Evolutionary conservation across 2,329 filamentous ascomycete species (phyloP).

Genomic region (Ilyonectria mors-panacis): DNA sequence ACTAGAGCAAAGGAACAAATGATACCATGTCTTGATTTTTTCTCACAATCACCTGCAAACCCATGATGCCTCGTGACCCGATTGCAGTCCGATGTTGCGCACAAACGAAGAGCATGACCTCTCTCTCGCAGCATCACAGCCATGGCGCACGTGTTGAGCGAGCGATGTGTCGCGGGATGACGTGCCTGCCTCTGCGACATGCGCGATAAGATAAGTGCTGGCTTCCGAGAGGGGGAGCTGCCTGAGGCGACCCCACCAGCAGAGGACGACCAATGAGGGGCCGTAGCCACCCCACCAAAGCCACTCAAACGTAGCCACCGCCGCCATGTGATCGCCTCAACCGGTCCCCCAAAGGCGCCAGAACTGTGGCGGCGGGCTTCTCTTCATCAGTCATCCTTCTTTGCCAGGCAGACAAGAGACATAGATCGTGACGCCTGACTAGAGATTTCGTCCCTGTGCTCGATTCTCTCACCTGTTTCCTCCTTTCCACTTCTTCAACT

Average conservation of each 20-base stretch:
- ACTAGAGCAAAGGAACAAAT: conserved; percentile 3
- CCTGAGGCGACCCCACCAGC: conserved; percentile 11
- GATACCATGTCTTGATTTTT: neutral
- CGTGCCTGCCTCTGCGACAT: conserved; percentile 9
- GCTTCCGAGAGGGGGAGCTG: conserved; percentile 5
- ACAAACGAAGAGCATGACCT: neutral
- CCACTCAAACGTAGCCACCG: conserved; percentile 31
- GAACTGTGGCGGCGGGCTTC: conserved; percentile 26
- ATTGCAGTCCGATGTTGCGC: neutral
- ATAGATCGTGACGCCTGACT: conserved; percentile 12
- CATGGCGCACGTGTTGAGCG: conserved; percentile 5
- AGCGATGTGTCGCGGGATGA: conserved; percentile 11
- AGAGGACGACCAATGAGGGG: conserved; percentile 40
- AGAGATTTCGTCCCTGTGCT: neutral
- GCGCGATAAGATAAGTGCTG: conserved; percentile 30
- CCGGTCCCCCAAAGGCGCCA: conserved; percentile 27
- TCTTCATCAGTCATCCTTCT: conserved; percentile 29
- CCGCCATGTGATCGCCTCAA: conserved; percentile 51
- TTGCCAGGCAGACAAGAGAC: conserved; percentile 25
- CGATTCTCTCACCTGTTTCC: neutral
- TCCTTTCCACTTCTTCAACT: neutral
- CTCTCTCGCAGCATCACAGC: neutral
- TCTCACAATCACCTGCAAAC: neutral
- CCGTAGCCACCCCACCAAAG: conserved; percentile 34
- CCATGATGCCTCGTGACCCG: neutral